phyloP scores from a whole-genome alignment of 179 eudicot genomes.

The Kewa caespitosa region DNA sequence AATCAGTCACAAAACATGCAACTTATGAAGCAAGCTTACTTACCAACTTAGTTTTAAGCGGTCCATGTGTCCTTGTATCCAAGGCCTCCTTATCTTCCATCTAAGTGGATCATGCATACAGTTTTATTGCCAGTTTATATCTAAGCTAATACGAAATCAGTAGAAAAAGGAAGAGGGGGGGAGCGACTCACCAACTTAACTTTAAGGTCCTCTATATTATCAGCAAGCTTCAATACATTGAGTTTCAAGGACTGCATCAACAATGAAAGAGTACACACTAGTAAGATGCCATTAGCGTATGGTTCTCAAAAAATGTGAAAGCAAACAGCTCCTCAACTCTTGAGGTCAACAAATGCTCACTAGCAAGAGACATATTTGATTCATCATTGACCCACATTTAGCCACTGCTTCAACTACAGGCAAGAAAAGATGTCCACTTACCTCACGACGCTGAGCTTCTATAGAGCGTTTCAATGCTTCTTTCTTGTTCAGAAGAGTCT shows the following conservation, averaged over 20 bases:
- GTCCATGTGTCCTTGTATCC: conserved; percentile 21
- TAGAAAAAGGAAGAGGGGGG: conserved; percentile 9
- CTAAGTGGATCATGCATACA: conserved; percentile 31
- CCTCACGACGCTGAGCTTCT: conserved; percentile 87
- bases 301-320: neutral
- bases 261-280: conserved; percentile 19
- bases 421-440: conserved; percentile 23
- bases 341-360: too few species aligned
- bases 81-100: conserved; percentile 37
- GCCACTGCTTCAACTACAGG: neutral
- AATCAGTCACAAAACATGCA: neutral
- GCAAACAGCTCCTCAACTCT: too few species aligned
- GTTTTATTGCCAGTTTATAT: neutral
- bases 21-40: neutral
- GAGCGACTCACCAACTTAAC: conserved; percentile 53
- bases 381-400: neutral
- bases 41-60: conserved; percentile 26
- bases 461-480: conserved; percentile 84
- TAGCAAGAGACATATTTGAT: neutral
- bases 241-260: conserved; percentile 89
- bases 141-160: conserved; percentile 5
- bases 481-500: conserved; percentile 78
- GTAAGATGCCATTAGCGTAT: conserved; percentile 10
- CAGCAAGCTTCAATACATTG: conserved; percentile 76
- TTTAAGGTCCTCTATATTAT: conserved; percentile 49